Conservation (phyloP, 768 basidiomycete species). For the Pulveroboletus sp. region DNA sequence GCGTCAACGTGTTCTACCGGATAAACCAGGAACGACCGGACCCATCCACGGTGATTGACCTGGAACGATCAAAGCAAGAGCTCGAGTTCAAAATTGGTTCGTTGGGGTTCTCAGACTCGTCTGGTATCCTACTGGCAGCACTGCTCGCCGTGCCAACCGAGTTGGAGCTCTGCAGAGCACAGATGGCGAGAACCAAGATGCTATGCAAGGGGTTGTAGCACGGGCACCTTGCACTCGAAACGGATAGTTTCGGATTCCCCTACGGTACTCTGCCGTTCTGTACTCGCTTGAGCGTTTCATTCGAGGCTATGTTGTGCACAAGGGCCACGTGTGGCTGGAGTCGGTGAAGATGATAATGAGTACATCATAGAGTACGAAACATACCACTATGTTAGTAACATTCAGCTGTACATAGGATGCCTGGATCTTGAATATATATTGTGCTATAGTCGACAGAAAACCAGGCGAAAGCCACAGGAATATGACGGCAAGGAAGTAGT, state of each 20-base stretch:
- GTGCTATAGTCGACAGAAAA: background rate
- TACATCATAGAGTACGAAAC: background rate
- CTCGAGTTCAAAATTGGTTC: constrained; percentile 88
- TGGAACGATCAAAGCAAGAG: constrained; percentile 65
- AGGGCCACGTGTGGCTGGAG: too few relatives aligned
- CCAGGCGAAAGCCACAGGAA: background rate
- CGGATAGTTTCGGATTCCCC: too few relatives aligned
- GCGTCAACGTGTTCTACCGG: constrained; percentile 83
- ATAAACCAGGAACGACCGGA: constrained; percentile 69
- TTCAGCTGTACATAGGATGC: background rate
- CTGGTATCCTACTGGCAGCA: constrained; percentile 52
- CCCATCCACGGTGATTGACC: constrained; percentile 40
- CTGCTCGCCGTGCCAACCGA: constrained; percentile 48
- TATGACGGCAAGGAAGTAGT: background rate
- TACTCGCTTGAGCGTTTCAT: background rate
- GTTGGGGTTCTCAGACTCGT: constrained; percentile 80
- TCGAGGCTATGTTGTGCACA: background rate
- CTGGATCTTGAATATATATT: background rate
- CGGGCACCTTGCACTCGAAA: background rate
- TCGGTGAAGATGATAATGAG: background rate
- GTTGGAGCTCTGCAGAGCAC: constrained; percentile 67
- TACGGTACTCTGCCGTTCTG: too few relatives aligned
- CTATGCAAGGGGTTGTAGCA: constrained; percentile 59
- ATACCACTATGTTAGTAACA: background rate
- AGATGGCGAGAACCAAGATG: constrained; percentile 63